Base-by-base conservation (phyloP, 192 early-diverging fungal genomes). In the Linnemannia elongata region DNA sequence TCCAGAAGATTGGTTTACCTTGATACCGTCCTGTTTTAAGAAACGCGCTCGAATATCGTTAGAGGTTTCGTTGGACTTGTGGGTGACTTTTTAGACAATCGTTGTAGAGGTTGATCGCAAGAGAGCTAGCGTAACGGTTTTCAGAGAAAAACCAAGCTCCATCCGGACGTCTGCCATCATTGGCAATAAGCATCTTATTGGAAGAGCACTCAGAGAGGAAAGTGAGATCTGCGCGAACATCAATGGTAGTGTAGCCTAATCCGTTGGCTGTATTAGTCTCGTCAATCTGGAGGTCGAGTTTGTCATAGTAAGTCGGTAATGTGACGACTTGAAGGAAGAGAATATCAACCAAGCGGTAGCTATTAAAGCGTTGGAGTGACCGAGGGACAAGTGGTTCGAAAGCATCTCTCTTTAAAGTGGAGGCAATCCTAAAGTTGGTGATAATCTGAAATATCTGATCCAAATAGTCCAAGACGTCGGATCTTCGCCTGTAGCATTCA, bases 131-230 rank as follows among this genome's bases (percentile, higher is more conserved):
- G 54, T 82, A 82, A 17, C 30, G 57, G n/a, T n/a, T n/a, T 0
- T 38, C 70, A 47, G 55, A 41, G 72, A 76, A 27, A 83, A 75
- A n/a, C 82, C 76, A 83, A 4, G 72, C 55, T 13, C 82, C 76
- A 77, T 83, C 76, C 33, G 33, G 80, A 36, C 73, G 80, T 22
- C 73, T 81, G 35, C 80, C 80, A 75, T 9, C 36, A 18, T 70
- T 9, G 9, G 45, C 68, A 77, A 76, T 35, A 20, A 77, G 75
- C 69, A 82, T 15, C 81, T 72, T 69, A 63, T 79, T 41, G 41
- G 77, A 30, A 69, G 83, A 77, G 70, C 78, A 17, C 9, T 85
- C 75, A 38, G n/a, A 66, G 63, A 85, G 78, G 36, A 85, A 85
- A 0, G 12, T 47, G 42, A 85, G 77, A 79, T 85, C 83, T 1